Percentiles rank a stretch among this genome's conserved stretches.
Evolutionary conservation across 139 green algal species (phyloP).

Genomic region (Dunaliella sp.): DNA sequence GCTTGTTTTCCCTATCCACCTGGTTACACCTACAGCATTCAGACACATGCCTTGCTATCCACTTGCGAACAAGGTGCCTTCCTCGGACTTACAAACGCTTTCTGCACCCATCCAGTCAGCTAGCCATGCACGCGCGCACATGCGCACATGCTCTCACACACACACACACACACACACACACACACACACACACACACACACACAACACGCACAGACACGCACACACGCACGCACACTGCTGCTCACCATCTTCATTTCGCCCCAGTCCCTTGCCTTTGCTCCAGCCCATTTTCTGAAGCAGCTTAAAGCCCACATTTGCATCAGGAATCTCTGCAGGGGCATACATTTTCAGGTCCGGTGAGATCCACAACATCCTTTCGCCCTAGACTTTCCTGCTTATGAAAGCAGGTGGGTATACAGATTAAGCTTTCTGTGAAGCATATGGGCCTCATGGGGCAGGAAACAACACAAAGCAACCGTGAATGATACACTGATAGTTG

Average conservation of each 20-base stretch:
- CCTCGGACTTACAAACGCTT: no score
- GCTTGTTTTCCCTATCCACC: no score
- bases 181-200: no score
- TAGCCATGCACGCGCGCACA: no score
- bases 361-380: not conserved
- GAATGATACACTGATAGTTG: not conserved
- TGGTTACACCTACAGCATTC: no score
- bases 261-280: constrained; percentile 71
- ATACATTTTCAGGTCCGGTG: not conserved
- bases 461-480: not conserved
- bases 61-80: no score
- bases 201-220: no score
- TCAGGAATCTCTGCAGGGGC: constrained; percentile 20
- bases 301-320: constrained; percentile 73
- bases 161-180: no score
- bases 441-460: not conserved
- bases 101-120: no score
- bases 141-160: no score
- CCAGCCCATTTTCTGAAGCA: constrained; percentile 87
- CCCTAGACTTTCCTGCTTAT: not conserved
- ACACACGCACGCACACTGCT: no score
- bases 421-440: not conserved
- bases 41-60: no score
- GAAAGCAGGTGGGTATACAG: not conserved
- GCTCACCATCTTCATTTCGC: constrained; percentile 58